A percentile compares a stretch with the other conserved stretches of the same genome.
Evolutionary conservation across 2,329 filamentous ascomycete genomes (phyloP).

Genomic region (Penicillium sp.): DNA sequence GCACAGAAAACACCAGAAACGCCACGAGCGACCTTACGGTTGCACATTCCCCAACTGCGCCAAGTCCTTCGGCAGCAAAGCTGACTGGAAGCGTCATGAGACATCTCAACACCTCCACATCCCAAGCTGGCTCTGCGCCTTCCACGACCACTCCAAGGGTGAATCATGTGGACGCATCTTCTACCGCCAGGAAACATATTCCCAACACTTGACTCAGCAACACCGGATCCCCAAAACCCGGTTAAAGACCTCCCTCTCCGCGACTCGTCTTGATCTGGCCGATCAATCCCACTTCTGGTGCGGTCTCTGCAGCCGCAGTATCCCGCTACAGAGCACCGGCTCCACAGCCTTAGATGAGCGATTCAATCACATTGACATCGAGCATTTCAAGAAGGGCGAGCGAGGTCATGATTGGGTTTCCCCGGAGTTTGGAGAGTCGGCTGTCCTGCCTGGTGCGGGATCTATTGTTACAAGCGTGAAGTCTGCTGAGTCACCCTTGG

Average conservation of each 20-base stretch:
- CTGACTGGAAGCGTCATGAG: slow-evolving; percentile 92
- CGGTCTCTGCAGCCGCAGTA: slow-evolving; percentile 69
- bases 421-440: slow-evolving; percentile 10
- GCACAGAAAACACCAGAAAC: slow-evolving; percentile 76
- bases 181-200: slow-evolving; percentile 61
- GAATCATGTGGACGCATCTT: slow-evolving; percentile 60
- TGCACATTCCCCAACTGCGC: slow-evolving; percentile 72
- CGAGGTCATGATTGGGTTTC: slow-evolving; percentile 36
- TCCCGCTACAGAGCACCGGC: slow-evolving; percentile 54
- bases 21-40: slow-evolving; percentile 77
- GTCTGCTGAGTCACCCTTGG: neutral
- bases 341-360: slow-evolving; percentile 61
- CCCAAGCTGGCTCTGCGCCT: slow-evolving; percentile 71
- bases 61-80: slow-evolving; percentile 85
- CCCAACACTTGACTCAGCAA: slow-evolving; percentile 61
- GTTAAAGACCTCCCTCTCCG: slow-evolving; percentile 10
- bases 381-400: slow-evolving; percentile 45
- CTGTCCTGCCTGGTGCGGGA: neutral
- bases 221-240: slow-evolving; percentile 7
- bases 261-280: slow-evolving; percentile 64
- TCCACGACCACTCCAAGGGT: slow-evolving; percentile 30
- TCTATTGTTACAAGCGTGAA: neutral
- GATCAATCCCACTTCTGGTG: slow-evolving; percentile 77
- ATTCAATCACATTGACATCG: slow-evolving; percentile 72
- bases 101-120: slow-evolving; percentile 72